These are phyloP conservation scores for Sugiyamaella pinicola DNA, from an alignment of 1,139 yeast genomes.

Conservation along the genomic window DNA sequence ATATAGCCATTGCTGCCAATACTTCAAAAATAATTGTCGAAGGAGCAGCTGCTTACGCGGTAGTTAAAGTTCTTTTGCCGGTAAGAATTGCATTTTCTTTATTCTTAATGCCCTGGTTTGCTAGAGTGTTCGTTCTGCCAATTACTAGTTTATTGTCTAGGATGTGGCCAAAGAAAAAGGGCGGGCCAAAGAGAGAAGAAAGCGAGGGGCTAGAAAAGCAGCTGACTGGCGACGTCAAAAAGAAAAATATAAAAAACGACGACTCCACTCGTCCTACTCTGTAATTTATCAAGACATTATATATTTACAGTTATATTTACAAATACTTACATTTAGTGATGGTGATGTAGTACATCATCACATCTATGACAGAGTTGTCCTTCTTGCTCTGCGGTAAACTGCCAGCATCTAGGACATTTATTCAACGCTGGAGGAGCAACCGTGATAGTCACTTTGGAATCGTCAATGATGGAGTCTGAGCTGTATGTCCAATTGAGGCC, in stretches of 20 bases:
- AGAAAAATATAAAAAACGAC: constrained; percentile 8
- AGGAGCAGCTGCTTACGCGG: constrained; percentile 87
- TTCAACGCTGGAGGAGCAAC: constrained; percentile 50
- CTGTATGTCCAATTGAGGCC: constrained; percentile 40
- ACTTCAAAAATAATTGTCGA: constrained; percentile 65
- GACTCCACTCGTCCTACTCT: constrained; percentile 15
- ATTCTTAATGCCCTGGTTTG: constrained; percentile 67
- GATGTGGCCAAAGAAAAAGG: constrained; percentile 11
- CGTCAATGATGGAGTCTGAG: constrained; percentile 39
- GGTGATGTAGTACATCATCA: constrained; percentile 24
- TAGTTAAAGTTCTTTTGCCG: constrained; percentile 67
- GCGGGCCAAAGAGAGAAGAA: constrained; percentile 6
- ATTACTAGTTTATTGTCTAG: constrained; percentile 44
- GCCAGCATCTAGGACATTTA: constrained; percentile 97
- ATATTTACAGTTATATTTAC: constrained; percentile 1
- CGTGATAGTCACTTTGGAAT: constrained; percentile 42
- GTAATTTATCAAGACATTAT: neutral
- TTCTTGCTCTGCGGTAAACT: constrained; percentile 56
- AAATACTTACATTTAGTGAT: constrained; percentile 3
- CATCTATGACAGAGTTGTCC: constrained; percentile 67
- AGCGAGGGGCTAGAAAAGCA: constrained; percentile 3
- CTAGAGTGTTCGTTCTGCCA: constrained; percentile 61
- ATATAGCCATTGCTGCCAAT: constrained; percentile 46
- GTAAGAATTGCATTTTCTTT: constrained; percentile 60
- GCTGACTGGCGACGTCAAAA: constrained; percentile 10